These are phyloP conservation scores for Sisymbrium irio DNA, from an alignment of 345 rosid species.

Conservation along the genomic window DNA sequence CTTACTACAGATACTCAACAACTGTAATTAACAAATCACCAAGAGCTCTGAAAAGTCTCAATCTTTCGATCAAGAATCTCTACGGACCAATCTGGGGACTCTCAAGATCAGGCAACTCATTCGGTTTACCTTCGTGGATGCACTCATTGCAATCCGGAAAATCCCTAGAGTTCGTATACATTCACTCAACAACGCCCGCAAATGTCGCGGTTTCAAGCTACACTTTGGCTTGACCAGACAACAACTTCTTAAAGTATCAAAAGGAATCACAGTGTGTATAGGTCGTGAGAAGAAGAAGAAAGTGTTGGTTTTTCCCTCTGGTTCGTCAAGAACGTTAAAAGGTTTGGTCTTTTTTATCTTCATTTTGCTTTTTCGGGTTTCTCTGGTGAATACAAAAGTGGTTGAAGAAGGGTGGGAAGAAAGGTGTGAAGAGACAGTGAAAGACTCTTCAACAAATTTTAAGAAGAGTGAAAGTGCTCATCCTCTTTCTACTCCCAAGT, in stretches of 20 bases:
- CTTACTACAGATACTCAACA: slow-evolving; percentile 81
- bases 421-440: slow-evolving; percentile 38
- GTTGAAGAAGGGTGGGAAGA: slow-evolving; percentile 34
- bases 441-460: slow-evolving; percentile 36
- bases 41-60: slow-evolving; percentile 58
- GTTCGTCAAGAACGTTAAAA: slow-evolving; percentile 53
- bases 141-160: slow-evolving; percentile 62
- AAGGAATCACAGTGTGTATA: slow-evolving; percentile 25
- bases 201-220: slow-evolving; percentile 70
- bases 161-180: slow-evolving; percentile 84
- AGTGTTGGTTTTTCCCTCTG: slow-evolving; percentile 38
- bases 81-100: slow-evolving; percentile 98
- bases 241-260: slow-evolving; percentile 1
- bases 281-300: slow-evolving; percentile 25
- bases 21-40: slow-evolving; percentile 70
- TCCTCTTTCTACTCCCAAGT: slow-evolving; percentile 89
- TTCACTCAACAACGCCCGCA: slow-evolving; percentile 72
- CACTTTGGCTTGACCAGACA: slow-evolving; percentile 52
- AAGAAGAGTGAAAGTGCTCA: slow-evolving; percentile 69
- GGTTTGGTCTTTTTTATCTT: slow-evolving; percentile 35
- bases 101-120: slow-evolving; percentile 49
- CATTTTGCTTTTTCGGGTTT: slow-evolving; percentile 37
- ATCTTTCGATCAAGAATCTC: slow-evolving; percentile 70
- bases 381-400: slow-evolving; percentile 24
- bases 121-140: slow-evolving; percentile 76